Evolutionary conservation across 441 rosid species (phyloP).

Genomic region (Jatropha multifida): DNA sequence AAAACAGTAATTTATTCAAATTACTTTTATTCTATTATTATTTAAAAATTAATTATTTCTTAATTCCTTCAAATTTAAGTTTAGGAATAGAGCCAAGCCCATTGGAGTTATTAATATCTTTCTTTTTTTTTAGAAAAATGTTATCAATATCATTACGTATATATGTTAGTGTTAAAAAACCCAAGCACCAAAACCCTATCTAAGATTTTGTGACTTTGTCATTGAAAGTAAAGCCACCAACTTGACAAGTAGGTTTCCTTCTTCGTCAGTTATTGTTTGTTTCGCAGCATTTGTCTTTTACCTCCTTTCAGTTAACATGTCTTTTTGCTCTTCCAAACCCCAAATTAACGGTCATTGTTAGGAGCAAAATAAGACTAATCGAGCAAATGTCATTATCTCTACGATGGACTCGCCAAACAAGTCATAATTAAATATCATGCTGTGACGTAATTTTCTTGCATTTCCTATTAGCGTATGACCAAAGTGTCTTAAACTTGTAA

Average conservation of each 20-base stretch:
- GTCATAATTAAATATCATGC: neutral
- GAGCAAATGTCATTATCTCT: conserved; percentile 28
- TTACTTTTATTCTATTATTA: no score
- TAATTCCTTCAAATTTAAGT: no score
- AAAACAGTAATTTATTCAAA: no score
- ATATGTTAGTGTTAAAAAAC: neutral
- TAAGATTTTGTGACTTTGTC: neutral
- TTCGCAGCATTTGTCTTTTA: neutral
- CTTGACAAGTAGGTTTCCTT: conserved; percentile 13
- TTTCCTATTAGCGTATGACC: conserved; percentile 2
- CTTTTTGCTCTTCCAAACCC: conserved; percentile 42
- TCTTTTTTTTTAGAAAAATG: neutral
- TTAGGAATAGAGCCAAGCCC: no score
- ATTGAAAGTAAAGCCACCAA: conserved; percentile 2
- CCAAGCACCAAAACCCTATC: neutral
- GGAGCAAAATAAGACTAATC: neutral
- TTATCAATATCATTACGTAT: no score
- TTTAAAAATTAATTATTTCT: no score
- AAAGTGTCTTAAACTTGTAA: neutral
- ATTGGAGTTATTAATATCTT: no score
- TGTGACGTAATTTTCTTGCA: neutral
- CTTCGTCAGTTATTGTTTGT: conserved; percentile 1
- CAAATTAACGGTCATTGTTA: conserved; percentile 28
- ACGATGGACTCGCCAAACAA: neutral
- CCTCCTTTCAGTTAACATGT: conserved; percentile 32